Conservation (phyloP, 495 filamentous ascomycete species). For the Aspergillus diversus region DNA sequence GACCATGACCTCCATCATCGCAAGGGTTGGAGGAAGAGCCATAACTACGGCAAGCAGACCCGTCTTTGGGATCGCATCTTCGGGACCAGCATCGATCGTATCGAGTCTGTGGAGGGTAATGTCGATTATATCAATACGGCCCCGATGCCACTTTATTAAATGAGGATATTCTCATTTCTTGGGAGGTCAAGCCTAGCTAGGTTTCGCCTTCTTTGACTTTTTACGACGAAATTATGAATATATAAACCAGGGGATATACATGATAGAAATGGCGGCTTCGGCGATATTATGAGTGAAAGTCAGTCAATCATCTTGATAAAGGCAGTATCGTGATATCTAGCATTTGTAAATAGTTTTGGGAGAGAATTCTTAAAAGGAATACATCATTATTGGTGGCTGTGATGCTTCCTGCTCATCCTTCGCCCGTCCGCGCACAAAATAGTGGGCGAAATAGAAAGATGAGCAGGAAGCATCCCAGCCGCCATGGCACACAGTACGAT, state of each 20-base stretch:
- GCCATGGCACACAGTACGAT: too few relatives aligned
- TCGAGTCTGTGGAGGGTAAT: constrained; percentile 38
- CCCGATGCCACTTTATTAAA: constrained; percentile 32
- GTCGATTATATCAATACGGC: constrained; percentile 43
- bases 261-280: constrained; percentile 1
- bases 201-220: neutral
- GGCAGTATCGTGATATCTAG: too few relatives aligned
- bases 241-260: neutral
- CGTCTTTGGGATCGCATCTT: constrained; percentile 48
- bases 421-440: too few relatives aligned
- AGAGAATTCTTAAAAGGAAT: neutral
- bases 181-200: too few relatives aligned
- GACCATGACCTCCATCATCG: constrained; percentile 51
- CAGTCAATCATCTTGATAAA: neutral
- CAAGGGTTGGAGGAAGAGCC: constrained; percentile 48
- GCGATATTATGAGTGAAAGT: neutral
- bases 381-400: too few relatives aligned
- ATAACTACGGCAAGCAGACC: constrained; percentile 52
- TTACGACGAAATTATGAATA: neutral
- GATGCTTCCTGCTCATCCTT: too few relatives aligned
- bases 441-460: too few relatives aligned
- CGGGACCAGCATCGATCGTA: constrained; percentile 41
- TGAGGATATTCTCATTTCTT: neutral
- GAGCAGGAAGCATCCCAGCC: too few relatives aligned
- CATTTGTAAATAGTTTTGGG: neutral